Percentiles rank a stretch among this genome's conserved stretches.
These are phyloP conservation scores for Cylindrotheca closterium DNA, from an alignment of 108 stramenopile genomes.

Conservation along the genomic window DNA sequence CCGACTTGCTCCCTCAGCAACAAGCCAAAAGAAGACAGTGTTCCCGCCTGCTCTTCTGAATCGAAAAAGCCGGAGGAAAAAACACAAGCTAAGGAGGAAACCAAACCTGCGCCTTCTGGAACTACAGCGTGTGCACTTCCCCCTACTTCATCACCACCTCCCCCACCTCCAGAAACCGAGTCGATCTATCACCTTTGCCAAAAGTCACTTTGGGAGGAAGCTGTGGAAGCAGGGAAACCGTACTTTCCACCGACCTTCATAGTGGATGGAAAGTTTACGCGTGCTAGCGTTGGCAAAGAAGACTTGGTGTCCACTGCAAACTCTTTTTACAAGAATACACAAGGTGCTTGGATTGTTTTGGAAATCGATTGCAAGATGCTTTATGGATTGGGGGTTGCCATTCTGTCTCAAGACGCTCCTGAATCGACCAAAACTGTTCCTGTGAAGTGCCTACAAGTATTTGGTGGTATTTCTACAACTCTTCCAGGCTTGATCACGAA, in stretches of 20 bases:
- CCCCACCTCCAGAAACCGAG: conserved; percentile 27
- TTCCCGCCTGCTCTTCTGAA: not conserved
- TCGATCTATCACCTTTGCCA: conserved; percentile 48
- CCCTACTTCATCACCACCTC: conserved; percentile 3
- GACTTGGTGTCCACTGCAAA: conserved; percentile 41
- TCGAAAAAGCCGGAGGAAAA: not conserved
- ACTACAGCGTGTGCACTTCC: conserved; percentile 28
- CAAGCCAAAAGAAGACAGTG: not conserved
- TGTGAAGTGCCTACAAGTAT: conserved; percentile 31
- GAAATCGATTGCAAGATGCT: conserved; percentile 24
- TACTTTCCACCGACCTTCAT: conserved; percentile 54
- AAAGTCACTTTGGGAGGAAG: conserved; percentile 33
- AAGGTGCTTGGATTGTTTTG: conserved; percentile 39
- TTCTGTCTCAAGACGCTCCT: conserved; percentile 18
- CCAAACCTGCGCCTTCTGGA: not conserved
- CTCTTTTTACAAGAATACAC: conserved; percentile 35
- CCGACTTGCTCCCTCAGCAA: conserved; percentile 1
- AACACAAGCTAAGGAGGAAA: not conserved
- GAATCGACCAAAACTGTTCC: conserved; percentile 17
- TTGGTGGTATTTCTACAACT: conserved; percentile 27
- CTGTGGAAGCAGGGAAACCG: conserved; percentile 5
- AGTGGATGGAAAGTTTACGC: conserved; percentile 43
- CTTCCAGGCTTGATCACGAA: conserved; percentile 18
- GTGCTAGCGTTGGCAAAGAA: conserved; percentile 34
- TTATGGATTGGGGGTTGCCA: conserved; percentile 24